Percentiles rank a stretch among this genome's conserved stretches.
phyloP scores from a whole-genome alignment of 2,329 filamentous ascomycete genomes.

The Ophiostoma quercus region DNA sequence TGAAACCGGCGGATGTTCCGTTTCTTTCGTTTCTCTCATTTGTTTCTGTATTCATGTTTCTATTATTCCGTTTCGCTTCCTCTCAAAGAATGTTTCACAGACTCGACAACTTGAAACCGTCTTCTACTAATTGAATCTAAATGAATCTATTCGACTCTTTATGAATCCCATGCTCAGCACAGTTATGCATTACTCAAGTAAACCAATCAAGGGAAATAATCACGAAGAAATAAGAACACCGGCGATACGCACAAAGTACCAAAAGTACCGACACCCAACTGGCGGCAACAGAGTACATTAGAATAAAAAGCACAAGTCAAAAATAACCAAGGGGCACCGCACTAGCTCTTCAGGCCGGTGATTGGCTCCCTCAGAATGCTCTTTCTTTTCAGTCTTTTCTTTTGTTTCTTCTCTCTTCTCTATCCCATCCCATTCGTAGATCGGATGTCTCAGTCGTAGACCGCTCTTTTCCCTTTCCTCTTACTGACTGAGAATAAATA shows the following conservation, averaged over 20 bases:
- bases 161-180: no score
- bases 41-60: neutral
- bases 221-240: neutral
- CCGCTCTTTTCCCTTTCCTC: no score
- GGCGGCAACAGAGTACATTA: neutral
- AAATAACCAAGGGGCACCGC: constrained; percentile 15
- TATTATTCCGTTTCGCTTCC: neutral
- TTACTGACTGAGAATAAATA: no score
- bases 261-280: neutral
- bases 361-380: constrained; percentile 25
- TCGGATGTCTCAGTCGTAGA: neutral
- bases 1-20: constrained; percentile 2
- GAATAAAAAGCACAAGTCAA: neutral
- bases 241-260: neutral
- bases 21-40: neutral
- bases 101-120: neutral
- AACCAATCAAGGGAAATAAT: neutral
- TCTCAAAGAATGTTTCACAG: neutral
- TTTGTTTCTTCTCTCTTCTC: neutral
- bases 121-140: neutral
- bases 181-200: neutral
- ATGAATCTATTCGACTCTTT: neutral
- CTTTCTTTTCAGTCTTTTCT: neutral
- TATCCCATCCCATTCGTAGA: neutral
- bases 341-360: constrained; percentile 25